Evolutionary conservation across 495 filamentous ascomycete species (phyloP), one percentile per base, ranked within the genome.

Genomic region (Pseudoneurospora amorphoporcata): DNA sequence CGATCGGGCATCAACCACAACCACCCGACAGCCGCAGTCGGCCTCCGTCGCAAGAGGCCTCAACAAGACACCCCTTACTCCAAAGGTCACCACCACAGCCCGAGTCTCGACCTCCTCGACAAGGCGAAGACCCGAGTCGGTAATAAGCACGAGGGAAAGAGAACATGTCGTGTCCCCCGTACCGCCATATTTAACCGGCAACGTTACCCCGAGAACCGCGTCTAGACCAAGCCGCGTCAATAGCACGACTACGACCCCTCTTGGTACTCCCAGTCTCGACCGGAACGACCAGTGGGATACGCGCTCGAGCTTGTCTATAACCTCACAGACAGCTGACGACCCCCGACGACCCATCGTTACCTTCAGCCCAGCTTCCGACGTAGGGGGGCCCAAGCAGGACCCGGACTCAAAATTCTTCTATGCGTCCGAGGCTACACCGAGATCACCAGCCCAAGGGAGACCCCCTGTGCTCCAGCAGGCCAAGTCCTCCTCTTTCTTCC

Each of bases 341-440:
- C 70, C 41, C 14, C 72, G 68, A 61, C 71, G 75, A 19, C 76
- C 76, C 4, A 69, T 73, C 0, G 77, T 80, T 68, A 81, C 79
- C 40, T 81, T 85, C 35, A 79, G 73, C 53, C 75, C 83, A 1
- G 39, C 75, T n/a, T 69, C 77, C 23, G 77, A 79, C 23, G 81
- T 76, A 39, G 76, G 76, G 3, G 75, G 75, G 23, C 68, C 79
- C 17, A 78, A 77, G n/a, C 73, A 73, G 58, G 71, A 79, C 38
- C 40, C 70, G 0, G 85, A 87, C 5, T 87, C 90, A 39, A 90
- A 90, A 80, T 94, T 94, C 82, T 94, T 94, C 77, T 91, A 92
- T 80, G 92, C 91, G 8, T 88, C 87, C 75, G 90, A 92, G 73
- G 89, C 86, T n/a, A 81, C 84, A 14, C 74, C 81, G n/a, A 79